Percentiles rank a stretch among this genome's conserved stretches.
These are phyloP conservation scores for Camellia oleifera DNA, from an alignment of 179 eudicot species.

Conservation along the genomic window DNA sequence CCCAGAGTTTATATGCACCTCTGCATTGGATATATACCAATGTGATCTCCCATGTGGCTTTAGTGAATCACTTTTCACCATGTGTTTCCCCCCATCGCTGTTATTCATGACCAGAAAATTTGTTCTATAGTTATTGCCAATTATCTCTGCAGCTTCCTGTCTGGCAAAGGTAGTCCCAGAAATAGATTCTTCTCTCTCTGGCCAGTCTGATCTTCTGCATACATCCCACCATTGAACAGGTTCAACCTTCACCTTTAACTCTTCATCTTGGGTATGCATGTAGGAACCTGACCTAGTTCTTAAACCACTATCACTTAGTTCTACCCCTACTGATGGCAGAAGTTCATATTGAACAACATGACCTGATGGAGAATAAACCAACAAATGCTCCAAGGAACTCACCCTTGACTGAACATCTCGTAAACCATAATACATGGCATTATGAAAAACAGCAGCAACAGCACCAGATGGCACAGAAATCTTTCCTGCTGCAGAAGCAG, in stretches of 20 bases:
- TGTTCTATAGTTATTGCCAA: slow-evolving; percentile 32
- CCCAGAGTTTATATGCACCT: slow-evolving; percentile 70
- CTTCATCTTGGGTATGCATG: slow-evolving; percentile 58
- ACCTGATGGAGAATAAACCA: slow-evolving; percentile 88
- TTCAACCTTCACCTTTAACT: slow-evolving; percentile 69
- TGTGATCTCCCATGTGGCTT: slow-evolving; percentile 56
- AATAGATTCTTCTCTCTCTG: slow-evolving; percentile 76
- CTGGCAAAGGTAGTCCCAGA: slow-evolving; percentile 40
- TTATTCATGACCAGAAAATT: slow-evolving; percentile 11
- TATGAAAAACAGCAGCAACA: slow-evolving; percentile 79
- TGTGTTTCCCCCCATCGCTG: background rate
- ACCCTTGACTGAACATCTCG: slow-evolving; percentile 32
- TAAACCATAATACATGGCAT: slow-evolving; percentile 36
- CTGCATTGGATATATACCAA: slow-evolving; percentile 80
- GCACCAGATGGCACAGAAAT: slow-evolving; percentile 63
- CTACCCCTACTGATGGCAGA: slow-evolving; percentile 55
- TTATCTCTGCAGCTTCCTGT: slow-evolving; percentile 29
- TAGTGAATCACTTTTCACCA: slow-evolving; percentile 31
- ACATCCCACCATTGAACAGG: slow-evolving; percentile 95
- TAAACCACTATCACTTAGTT: slow-evolving; percentile 39
- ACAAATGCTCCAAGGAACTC: slow-evolving; percentile 65
- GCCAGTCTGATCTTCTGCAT: slow-evolving; percentile 85
- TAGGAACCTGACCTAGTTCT: slow-evolving; percentile 41
- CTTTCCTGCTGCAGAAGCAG: slow-evolving; percentile 85
- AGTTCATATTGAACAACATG: slow-evolving; percentile 81